These are phyloP conservation scores for Nymphaea thermarum DNA, from an alignment of 164 flowering plant genomes.

Conservation along the genomic window DNA sequence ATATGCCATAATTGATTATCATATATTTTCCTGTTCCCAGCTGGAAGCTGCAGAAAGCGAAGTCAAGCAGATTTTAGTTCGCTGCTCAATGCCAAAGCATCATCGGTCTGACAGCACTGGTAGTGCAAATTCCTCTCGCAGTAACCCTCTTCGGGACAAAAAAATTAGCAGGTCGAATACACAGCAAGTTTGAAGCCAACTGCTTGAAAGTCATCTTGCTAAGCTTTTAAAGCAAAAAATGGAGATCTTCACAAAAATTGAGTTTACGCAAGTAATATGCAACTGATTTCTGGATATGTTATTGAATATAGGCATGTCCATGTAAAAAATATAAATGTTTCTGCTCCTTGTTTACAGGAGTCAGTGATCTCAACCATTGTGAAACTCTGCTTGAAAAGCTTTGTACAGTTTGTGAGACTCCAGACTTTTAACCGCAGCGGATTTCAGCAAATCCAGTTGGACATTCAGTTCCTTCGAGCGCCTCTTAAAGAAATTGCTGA, in stretches of 20 bases:
- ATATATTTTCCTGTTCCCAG: conserved; percentile 19
- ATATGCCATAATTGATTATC: background rate
- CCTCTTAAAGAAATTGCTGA: conserved; percentile 63
- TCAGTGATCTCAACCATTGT: conserved; percentile 63
- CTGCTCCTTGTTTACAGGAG: conserved; percentile 43
- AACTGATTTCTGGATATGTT: background rate
- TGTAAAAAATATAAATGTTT: conserved; percentile 6
- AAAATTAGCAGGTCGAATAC: conserved; percentile 54
- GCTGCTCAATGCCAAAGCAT: conserved; percentile 48
- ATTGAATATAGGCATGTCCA: background rate
- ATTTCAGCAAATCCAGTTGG: conserved; percentile 97
- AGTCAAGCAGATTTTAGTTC: conserved; percentile 77
- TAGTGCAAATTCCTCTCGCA: conserved; percentile 81
- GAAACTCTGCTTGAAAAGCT: conserved; percentile 84
- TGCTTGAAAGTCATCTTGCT: conserved; percentile 93
- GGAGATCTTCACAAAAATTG: conserved; percentile 94
- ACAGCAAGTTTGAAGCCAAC: conserved; percentile 87
- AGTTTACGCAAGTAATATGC: conserved; percentile 65
- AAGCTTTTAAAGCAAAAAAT: conserved; percentile 92
- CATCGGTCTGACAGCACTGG: conserved; percentile 88
- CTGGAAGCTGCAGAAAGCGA: conserved; percentile 56
- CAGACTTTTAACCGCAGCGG: conserved; percentile 95
- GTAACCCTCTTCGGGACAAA: conserved; percentile 83
- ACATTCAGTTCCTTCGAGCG: conserved; percentile 69
- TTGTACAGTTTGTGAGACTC: conserved; percentile 86